Base-by-base conservation (phyloP, 371 early-diverging fungal genomes). In the Rhizopus delemar region DNA sequence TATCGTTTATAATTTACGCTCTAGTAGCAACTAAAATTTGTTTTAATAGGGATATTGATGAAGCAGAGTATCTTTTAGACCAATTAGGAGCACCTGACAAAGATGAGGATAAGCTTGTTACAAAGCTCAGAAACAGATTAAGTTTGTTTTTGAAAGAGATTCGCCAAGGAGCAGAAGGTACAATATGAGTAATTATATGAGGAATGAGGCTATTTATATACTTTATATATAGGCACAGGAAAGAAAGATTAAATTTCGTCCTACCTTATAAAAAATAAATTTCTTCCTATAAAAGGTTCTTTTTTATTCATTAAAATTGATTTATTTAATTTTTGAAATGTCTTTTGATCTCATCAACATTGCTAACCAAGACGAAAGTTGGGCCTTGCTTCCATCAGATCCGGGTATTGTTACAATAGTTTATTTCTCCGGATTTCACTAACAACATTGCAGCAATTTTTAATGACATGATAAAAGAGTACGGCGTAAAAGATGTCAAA, bases 1-100 rank as follows among this genome's bases (percentile, higher is more conserved):
- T 41, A 33, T 15, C 32, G 51, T 15, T 51, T 31, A 35, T 45
- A 35, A 31, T 6, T 41, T 22, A 46, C 11, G 8, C 48, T 22
- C 29, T 31, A 7, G 22, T 22, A 0, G 22, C 22, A 2, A 22
- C 22, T 22, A 22, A 22, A 22, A 0, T 22, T 22, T 22, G 22
- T 5, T 5, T 53, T 41, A 7, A 28, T 59, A 78, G 78, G 36
- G 68, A 75, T 16, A 80, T 82, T 65, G 83, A 82, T 61, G 83
- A 82, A 66, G 83, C 80, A 39, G 81, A 82, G 60, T 80, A 68
- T 49, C 64, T 77, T n/a, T 62, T 77, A 51, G 77, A 80, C 46
- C 80, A 77, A 57, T 45, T 80, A n/a, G 74, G 75, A 34, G 71
- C 69, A 46, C 80, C 78, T 11, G 75, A 69, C 48, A 66, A 66